Evolutionary conservation across 768 basidiomycete genomes (phyloP).

Genomic region (Tulasnella sp.): DNA sequence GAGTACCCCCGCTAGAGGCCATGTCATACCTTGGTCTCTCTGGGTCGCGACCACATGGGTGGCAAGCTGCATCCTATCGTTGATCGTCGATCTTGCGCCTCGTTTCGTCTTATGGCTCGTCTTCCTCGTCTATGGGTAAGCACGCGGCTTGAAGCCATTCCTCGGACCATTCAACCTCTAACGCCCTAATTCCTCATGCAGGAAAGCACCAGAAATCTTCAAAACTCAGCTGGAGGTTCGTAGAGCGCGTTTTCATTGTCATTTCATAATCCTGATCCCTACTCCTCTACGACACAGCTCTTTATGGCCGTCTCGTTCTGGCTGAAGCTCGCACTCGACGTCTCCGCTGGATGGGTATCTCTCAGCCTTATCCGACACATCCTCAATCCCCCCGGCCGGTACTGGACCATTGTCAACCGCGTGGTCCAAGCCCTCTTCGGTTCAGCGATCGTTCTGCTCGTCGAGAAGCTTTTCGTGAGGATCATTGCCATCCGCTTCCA

Average conservation of each 20-base stretch:
- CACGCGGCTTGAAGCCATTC: too few species aligned
- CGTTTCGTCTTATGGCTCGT: slow-evolving; percentile 44
- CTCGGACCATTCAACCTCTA: too few species aligned
- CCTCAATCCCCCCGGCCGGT: slow-evolving; percentile 49
- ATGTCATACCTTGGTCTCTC: slow-evolving; percentile 46
- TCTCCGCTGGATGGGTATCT: slow-evolving; percentile 65
- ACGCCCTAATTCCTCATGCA: neutral
- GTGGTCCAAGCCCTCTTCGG: slow-evolving; percentile 54
- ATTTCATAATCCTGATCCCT: too few species aligned
- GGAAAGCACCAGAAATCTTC: slow-evolving; percentile 37
- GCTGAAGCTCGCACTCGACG: slow-evolving; percentile 58
- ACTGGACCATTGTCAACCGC: slow-evolving; percentile 60
- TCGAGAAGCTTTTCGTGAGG: slow-evolving; percentile 54
- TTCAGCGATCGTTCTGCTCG: slow-evolving; percentile 35
- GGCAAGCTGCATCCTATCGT: slow-evolving; percentile 45
- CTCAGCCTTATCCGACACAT: slow-evolving; percentile 50
- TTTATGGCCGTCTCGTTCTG: slow-evolving; percentile 57
- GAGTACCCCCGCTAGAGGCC: slow-evolving; percentile 36
- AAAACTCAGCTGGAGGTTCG: slow-evolving; percentile 60
- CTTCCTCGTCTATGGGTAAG: slow-evolving; percentile 46
- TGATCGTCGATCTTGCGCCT: slow-evolving; percentile 56
- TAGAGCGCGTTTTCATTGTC: neutral
- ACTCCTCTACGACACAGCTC: slow-evolving; percentile 33
- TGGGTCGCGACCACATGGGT: slow-evolving; percentile 62
- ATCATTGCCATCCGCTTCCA: slow-evolving; percentile 77